Base-by-base conservation (phyloP, 805 yeast genomes). In the Ogataea saltuana region DNA sequence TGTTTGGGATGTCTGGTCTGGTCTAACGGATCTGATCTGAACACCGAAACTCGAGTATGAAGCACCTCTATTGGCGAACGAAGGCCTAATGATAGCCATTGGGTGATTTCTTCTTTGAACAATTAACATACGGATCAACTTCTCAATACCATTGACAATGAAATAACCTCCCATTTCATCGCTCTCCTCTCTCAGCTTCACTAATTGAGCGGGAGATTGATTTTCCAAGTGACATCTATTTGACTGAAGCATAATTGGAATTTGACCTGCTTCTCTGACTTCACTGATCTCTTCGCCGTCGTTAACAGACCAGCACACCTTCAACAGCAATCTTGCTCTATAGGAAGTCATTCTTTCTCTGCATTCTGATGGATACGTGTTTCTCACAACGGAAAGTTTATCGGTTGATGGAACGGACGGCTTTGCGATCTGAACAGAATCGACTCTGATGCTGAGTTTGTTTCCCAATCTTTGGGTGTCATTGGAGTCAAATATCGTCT, bases 101-200 rank as follows among this genome's bases (percentile, higher is more conserved):
- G 98, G 96, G 63, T 90, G 97, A 65, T 93, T 93, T 68, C 99
- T 80, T 66, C 98, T 83, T 70, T 91, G 99, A 15, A 93, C 97
- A 72, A 93, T 88, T 65, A 93, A 80, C 98, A 93, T 88, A 70
- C 99, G 87, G 58, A 93, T 81, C 58, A 93, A 75, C 68, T 93
- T 93, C 68, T 93, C 99, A 55, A 91, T 90, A 74, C 99, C 99
- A 63, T 91, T 91, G 48, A 91, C 90, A 54, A 89, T 79, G 66
- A 93, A 93, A 66, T 93, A 93, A 29, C 99, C 99, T 51, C 99
- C 99, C 48, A 89, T 71, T 63, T 93, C 99, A 64, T 93, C 99
- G 29, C 88, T 78, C 67, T 93, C 99, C 68, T 93, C 99, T 61
- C 83, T 83, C 46, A 70, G 73, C 17, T 75, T 68, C 7, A 91